Conservation (phyloP, 1,139 yeast species). For the Candida tropicalis region DNA sequence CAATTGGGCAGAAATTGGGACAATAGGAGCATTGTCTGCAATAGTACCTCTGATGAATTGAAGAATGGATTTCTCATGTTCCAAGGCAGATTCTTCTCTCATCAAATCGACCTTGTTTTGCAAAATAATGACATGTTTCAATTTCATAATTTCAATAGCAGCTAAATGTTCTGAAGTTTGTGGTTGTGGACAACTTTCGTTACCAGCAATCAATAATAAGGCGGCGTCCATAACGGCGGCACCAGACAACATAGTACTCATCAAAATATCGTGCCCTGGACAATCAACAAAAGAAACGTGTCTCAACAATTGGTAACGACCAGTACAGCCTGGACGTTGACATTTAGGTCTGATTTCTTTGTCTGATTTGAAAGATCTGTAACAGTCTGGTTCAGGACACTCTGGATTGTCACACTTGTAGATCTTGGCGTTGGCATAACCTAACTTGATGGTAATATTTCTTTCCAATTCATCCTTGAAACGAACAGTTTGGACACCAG, state of each 20-base stretch:
- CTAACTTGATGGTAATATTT: constrained; percentile 96
- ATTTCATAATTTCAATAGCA: constrained; percentile 98
- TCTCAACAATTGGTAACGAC: constrained; percentile 87
- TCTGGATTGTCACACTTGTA: constrained; percentile 86
- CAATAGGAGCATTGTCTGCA: constrained; percentile 98
- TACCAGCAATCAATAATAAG: constrained; percentile 91
- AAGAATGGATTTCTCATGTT: constrained; percentile 90
- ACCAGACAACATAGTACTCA: constrained; percentile 99
- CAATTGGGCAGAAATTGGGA: constrained; percentile 98
- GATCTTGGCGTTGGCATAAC: constrained; percentile 98
- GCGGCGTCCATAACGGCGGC: constrained; percentile 99
- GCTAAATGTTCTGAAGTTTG: constrained; percentile 99
- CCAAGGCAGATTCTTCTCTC: constrained; percentile 96
- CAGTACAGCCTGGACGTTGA: constrained; percentile 77
- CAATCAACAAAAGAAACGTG: constrained; percentile 99
- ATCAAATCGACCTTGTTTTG: constrained; percentile 98
- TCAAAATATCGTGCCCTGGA: constrained; percentile 99
- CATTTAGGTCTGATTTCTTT: constrained; percentile 94
- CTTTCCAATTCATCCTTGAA: constrained; percentile 98
- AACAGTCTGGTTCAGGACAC: constrained; percentile 95
- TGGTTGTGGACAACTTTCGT: constrained; percentile 99
- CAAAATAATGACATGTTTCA: constrained; percentile 92
- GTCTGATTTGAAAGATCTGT: constrained; percentile 90
- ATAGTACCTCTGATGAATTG: constrained; percentile 96
- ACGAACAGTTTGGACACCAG: constrained; percentile 98